Evolutionary conservation across 768 basidiomycete genomes (phyloP).

Genomic region (Sarcodon sp.): DNA sequence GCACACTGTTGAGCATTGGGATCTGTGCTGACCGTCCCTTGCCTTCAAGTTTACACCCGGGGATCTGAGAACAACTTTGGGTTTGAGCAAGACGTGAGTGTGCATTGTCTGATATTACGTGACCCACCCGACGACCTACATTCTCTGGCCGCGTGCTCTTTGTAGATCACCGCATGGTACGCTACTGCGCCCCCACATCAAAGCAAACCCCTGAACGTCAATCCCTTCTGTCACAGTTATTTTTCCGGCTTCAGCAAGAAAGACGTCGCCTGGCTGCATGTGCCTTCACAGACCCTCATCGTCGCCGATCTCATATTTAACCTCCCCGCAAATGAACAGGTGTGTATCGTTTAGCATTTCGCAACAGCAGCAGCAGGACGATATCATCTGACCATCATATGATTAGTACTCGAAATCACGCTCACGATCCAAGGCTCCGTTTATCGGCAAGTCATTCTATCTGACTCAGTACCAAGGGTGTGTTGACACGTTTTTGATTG

Average conservation of each 20-base stretch:
- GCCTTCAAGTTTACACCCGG: not conserved
- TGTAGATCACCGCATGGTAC: constrained; percentile 5
- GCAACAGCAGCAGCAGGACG: not conserved
- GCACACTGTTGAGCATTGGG: too few species aligned
- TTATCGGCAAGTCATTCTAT: not conserved
- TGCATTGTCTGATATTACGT: not conserved
- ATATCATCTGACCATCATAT: constrained; percentile 4
- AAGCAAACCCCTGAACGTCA: too few species aligned
- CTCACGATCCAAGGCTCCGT: not conserved
- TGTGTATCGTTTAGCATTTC: constrained; percentile 7
- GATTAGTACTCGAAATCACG: constrained; percentile 16
- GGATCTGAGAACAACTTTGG: constrained; percentile 44
- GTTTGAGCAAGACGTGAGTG: constrained; percentile 49
- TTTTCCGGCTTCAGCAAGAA: constrained; percentile 55
- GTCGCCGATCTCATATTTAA: constrained; percentile 74
- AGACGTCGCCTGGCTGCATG: constrained; percentile 69
- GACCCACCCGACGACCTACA: not conserved
- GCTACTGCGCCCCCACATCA: not conserved
- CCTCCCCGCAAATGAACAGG: constrained; percentile 65
- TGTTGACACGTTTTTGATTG: constrained; percentile 3
- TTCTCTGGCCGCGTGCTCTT: not conserved
- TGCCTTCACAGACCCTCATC: constrained; percentile 50
- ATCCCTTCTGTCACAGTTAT: constrained; percentile 23
- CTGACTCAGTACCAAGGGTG: constrained; percentile 5
- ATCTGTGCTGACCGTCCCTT: not conserved